Evolutionary conservation across 2,329 filamentous ascomycete species (phyloP).

Genomic region (Hymenoscyphus scutula): DNA sequence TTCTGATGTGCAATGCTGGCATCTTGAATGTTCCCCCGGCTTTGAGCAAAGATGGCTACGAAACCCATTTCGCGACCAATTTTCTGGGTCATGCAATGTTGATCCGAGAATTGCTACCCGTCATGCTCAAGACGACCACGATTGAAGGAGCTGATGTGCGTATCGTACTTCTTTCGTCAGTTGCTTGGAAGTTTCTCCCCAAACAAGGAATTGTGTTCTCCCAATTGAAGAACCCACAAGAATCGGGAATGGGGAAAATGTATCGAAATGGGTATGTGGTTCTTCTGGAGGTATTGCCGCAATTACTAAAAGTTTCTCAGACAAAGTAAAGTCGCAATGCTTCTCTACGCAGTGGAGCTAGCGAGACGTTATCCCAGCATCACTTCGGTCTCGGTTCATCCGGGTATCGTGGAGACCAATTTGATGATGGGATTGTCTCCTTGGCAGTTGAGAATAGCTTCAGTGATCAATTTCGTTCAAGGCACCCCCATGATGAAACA

Average conservation of each 20-base stretch:
- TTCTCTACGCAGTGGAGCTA: constrained; percentile 44
- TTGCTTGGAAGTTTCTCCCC: constrained; percentile 13
- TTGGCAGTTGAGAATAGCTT: not conserved
- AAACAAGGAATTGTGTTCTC: constrained; percentile 16
- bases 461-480: constrained; percentile 1
- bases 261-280: constrained; percentile 13
- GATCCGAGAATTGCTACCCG: constrained; percentile 38
- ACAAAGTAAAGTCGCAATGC: constrained; percentile 48
- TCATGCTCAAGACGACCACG: constrained; percentile 31
- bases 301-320: constrained; percentile 29
- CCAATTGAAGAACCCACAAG: constrained; percentile 15
- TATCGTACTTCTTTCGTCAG: constrained; percentile 21
- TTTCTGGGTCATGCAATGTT: constrained; percentile 48
- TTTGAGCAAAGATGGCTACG: constrained; percentile 45
- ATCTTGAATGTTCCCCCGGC: constrained; percentile 41
- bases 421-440: constrained; percentile 9
- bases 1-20: constrained; percentile 47
- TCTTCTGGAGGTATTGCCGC: not conserved
- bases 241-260: constrained; percentile 9
- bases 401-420: constrained; percentile 34
- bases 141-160: constrained; percentile 23
- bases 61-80: constrained; percentile 48
- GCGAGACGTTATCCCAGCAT: constrained; percentile 41
- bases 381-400: constrained; percentile 41
- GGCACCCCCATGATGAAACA: constrained; percentile 6